Evolutionary conservation across 345 rosid species (phyloP).

Genomic region (Rubroshorea leprosula): DNA sequence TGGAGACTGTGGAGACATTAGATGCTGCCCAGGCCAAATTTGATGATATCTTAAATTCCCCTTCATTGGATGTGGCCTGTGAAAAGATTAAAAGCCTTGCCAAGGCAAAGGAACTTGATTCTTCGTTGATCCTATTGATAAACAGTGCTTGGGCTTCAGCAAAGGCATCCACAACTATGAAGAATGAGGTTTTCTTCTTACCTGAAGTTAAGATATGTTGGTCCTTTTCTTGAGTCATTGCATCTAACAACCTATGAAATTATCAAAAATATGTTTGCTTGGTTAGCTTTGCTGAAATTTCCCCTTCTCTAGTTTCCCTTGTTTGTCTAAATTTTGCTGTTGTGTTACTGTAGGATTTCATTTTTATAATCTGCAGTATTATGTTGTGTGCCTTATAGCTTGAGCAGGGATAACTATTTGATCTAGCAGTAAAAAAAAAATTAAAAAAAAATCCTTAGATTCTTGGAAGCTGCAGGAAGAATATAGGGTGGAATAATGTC

Average conservation of each 20-base stretch:
- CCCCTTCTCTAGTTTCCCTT: not conserved
- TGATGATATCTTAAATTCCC: slow-evolving; percentile 75
- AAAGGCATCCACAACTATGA: slow-evolving; percentile 75
- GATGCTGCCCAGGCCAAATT: slow-evolving; percentile 85
- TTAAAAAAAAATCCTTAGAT: too few species aligned
- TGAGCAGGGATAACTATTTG: not conserved
- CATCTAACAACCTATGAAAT: not conserved
- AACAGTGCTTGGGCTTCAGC: slow-evolving; percentile 86
- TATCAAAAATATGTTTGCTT: not conserved
- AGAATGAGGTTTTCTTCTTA: slow-evolving; percentile 48
- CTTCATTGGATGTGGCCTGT: slow-evolving; percentile 72
- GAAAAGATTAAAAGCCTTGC: slow-evolving; percentile 80
- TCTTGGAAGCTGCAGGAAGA: too few species aligned
- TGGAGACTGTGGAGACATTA: slow-evolving; percentile 63
- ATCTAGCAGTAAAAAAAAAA: not conserved
- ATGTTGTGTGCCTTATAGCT: not conserved
- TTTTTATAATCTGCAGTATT: not conserved
- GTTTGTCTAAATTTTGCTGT: not conserved
- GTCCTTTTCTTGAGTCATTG: slow-evolving; percentile 3
- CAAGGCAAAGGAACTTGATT: slow-evolving; percentile 84
- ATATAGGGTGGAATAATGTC: not conserved
- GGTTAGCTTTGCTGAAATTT: not conserved
- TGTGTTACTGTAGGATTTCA: too few species aligned
- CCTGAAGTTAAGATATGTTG: not conserved
- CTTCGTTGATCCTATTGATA: slow-evolving; percentile 75